Evolutionary conservation across 2,329 filamentous ascomycete genomes (phyloP).

Genomic region (Claviceps capensis): DNA sequence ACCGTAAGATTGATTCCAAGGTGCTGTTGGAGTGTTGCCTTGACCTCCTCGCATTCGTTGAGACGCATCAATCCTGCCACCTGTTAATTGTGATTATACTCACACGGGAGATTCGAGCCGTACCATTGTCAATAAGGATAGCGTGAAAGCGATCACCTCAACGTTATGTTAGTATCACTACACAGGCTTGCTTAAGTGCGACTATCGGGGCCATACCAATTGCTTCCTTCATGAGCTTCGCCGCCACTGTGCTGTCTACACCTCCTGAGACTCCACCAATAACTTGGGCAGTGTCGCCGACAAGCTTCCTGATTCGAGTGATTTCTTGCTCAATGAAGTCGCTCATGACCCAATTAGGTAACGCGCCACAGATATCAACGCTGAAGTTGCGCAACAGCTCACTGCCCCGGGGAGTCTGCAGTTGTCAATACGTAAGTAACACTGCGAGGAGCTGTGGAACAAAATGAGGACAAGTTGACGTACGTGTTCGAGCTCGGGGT

Average conservation of each 20-base stretch:
- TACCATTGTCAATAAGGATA: conserved; percentile 66
- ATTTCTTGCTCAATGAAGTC: conserved; percentile 76
- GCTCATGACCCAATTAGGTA: conserved; percentile 71
- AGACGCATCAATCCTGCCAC: conserved; percentile 52
- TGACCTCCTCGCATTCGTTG: conserved; percentile 71
- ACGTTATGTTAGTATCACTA: background rate
- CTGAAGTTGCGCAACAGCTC: conserved; percentile 72
- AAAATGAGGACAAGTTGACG: background rate
- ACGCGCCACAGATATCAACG: conserved; percentile 65
- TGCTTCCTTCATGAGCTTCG: conserved; percentile 72
- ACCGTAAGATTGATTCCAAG: conserved; percentile 86
- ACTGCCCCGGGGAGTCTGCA: conserved; percentile 39
- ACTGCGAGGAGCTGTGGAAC: background rate
- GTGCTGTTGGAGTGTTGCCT: conserved; percentile 63
- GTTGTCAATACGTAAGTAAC: background rate
- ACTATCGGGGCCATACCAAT: conserved; percentile 34
- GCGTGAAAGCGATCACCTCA: conserved; percentile 32
- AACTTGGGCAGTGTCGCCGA: conserved; percentile 72
- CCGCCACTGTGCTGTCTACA: conserved; percentile 80
- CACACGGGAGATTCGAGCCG: conserved; percentile 16
- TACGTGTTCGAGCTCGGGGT: conserved; percentile 55
- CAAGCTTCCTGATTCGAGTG: conserved; percentile 61
- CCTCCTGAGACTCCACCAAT: conserved; percentile 54
- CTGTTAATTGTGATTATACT: conserved; percentile 6
- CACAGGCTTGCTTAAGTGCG: background rate